These are phyloP conservation scores for Hypoxylon perforatum DNA, from an alignment of 495 filamentous ascomycete species.

Conservation along the genomic window DNA sequence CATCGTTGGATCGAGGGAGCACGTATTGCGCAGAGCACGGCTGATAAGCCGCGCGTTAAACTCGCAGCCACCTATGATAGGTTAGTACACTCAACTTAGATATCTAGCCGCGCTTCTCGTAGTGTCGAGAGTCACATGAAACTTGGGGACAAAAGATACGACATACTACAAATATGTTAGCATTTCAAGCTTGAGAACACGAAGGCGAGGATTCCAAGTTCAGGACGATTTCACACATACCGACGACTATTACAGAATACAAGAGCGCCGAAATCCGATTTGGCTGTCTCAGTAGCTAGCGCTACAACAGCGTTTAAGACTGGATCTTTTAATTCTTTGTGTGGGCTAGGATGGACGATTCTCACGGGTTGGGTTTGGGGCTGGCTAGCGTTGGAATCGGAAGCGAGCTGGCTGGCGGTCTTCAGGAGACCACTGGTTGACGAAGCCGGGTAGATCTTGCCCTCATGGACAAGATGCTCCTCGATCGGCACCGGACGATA, in stretches of 20 bases:
- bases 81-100: conserved; percentile 14
- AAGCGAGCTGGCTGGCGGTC: conserved; percentile 65
- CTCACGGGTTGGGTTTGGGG: conserved; percentile 55
- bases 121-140: neutral
- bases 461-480: conserved; percentile 81
- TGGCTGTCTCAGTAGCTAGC: conserved; percentile 73
- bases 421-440: conserved; percentile 72
- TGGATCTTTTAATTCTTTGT: conserved; percentile 71
- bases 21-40: conserved; percentile 65
- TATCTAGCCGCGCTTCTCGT: neutral
- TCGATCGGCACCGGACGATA: conserved; percentile 80
- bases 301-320: conserved; percentile 77
- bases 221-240: conserved; percentile 20
- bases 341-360: conserved; percentile 63
- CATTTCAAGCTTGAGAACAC: neutral
- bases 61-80: conserved; percentile 61
- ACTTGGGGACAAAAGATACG: neutral
- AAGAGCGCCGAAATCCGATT: conserved; percentile 75
- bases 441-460: conserved; percentile 72
- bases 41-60: conserved; percentile 72
- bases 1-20: conserved; percentile 57
- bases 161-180: conserved; percentile 36
- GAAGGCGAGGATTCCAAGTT: neutral
- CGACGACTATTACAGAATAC: conserved; percentile 80
- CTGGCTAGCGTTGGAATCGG: conserved; percentile 49